Evolutionary conservation across 345 rosid species (phyloP).

Genomic region (Salix udensis): DNA sequence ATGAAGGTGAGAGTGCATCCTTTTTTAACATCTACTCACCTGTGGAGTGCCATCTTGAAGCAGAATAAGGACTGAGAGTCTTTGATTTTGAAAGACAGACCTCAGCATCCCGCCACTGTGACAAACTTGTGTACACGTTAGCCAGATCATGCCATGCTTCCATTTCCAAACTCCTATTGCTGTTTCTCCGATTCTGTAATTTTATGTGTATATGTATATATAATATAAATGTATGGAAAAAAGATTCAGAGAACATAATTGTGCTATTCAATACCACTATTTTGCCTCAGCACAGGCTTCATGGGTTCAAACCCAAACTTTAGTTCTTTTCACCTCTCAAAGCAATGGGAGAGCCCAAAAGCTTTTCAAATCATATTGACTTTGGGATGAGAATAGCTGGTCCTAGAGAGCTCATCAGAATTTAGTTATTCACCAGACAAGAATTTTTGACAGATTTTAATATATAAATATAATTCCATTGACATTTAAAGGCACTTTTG

Average conservation of each 20-base stretch:
- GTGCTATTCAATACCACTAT: neutral
- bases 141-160: conserved; percentile 81
- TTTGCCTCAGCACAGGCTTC: neutral
- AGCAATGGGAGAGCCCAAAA: neutral
- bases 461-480: neutral
- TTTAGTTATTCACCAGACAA: neutral
- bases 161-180: conserved; percentile 46
- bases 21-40: conserved; percentile 31
- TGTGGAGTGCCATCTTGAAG: conserved; percentile 51
- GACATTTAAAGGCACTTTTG: neutral
- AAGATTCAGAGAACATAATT: neutral
- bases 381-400: neutral
- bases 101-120: conserved; percentile 75
- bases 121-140: conserved; percentile 54
- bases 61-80: conserved; percentile 51
- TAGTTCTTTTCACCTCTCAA: neutral
- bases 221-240: neutral
- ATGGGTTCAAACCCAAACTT: neutral
- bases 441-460: neutral
- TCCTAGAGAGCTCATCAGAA: neutral
- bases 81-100: conserved; percentile 66
- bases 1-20: neutral
- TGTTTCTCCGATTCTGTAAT: conserved; percentile 37
- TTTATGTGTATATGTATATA: neutral
- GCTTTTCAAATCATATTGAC: neutral